phyloP scores from a whole-genome alignment of 1,284 basidiomycete species.

The Peniophora sp. region DNA sequence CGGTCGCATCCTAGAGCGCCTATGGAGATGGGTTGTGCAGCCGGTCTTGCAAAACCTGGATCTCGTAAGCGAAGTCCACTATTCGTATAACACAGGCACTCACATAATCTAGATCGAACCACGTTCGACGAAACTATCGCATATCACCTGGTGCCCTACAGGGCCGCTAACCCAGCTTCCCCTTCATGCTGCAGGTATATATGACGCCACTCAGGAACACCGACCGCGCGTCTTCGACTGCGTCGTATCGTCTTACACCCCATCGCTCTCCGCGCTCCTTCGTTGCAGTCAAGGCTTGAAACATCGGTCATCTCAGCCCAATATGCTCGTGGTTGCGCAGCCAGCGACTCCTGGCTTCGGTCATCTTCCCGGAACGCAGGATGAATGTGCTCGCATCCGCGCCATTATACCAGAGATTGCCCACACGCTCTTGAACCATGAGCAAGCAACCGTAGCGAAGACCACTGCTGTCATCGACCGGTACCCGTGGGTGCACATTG shows the following conservation, averaged over 20 bases:
- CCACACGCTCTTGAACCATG: slow-evolving; percentile 7
- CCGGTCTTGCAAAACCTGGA: neutral
- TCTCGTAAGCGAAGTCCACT: neutral
- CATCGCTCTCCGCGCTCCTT: slow-evolving; percentile 10
- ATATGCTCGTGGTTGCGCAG: slow-evolving; percentile 1
- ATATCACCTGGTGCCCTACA: slow-evolving; percentile 15
- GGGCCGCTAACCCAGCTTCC: slow-evolving; percentile 16
- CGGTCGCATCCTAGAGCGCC: neutral
- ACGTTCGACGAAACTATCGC: neutral
- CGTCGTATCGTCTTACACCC: slow-evolving; percentile 17
- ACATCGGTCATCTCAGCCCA: no score
- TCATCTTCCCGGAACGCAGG: neutral
- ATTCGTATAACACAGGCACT: neutral
- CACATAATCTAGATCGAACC: neutral
- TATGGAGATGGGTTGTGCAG: neutral
- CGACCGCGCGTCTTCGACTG: slow-evolving; percentile 8
- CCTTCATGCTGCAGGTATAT: slow-evolving; percentile 17
- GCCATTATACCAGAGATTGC: slow-evolving; percentile 6
- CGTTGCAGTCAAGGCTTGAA: no score
- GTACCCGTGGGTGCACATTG: neutral
- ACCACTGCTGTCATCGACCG: neutral
- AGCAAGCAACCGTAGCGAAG: slow-evolving; percentile 2
- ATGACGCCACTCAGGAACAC: neutral
- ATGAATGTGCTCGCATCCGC: slow-evolving; percentile 1
- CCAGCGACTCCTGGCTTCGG: neutral